Base-by-base conservation (phyloP, 441 rosid species). In the Viola pubescens region DNA sequence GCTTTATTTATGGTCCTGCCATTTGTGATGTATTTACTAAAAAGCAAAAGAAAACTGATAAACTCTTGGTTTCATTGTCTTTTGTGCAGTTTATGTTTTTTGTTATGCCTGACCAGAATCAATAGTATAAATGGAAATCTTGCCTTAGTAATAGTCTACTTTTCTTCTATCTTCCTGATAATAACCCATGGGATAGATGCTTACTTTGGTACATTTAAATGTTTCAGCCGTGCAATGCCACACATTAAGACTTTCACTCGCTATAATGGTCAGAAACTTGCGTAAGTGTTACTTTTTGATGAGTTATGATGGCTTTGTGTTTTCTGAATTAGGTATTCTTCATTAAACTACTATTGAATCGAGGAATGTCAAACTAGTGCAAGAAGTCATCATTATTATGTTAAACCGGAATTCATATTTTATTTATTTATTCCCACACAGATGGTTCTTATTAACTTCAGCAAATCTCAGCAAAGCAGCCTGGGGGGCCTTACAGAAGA, bases 391-490 rank as follows among this genome's bases (percentile, higher is more conserved):
- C 47, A 37, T 8, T 48, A 10, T 59, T 60, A 13, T 26, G 4
- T 19, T 19, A 19, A 19, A 19, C 26, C 1, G 26, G 26, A 19
- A 19, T 19, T 19, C 26, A 12, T 26, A 57, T 52, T 40, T 44
- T 12, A 26, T 51, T 47, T 56, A 67, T 19, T 38, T 63, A 48
- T 4, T 38, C 51, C 69, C 40, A 55, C 66, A 51, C 80, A 86
- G 96, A 59, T 92, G 97, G 97, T 76, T 92, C 60, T 68, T 89
- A 84, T 73, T 89, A 61, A 92, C 95, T 68, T 92, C 97, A 14
- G 70, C 97, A 58, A 89, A 92, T 69, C 97, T 92, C 56, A 89
- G 98, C 79, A 89, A 89, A 82, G 96, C 97, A 54, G 96, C 98
- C 16, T 89, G 97, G 98, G 98, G 97, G 63, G 85, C 95, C 63